Evolutionary conservation across 148 eudicot genomes (phyloP), one percentile per base, ranked within the genome.

Genomic region (Rhododendron henanense): DNA sequence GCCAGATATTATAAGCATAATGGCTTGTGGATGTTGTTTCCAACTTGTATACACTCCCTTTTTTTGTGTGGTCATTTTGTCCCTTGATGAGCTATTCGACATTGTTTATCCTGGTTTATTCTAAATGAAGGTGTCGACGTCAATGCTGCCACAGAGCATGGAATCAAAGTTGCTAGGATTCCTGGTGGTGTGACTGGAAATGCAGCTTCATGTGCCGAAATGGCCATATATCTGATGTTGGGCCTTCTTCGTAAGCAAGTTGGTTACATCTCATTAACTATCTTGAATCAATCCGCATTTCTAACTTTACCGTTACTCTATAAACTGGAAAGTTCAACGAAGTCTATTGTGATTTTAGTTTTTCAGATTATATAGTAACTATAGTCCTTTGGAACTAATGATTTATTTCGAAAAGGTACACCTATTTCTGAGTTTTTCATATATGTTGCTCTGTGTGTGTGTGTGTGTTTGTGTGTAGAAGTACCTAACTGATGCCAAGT

Each of bases 211-310:
- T 97, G 99, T 89, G 99, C 98, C 33, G 99, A 97, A 92, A 94
- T 97, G 99, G 94, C 98, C 83, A 94, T 97, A 69, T 97, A 95
- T 89, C 90, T 97, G 85, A 95, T 92, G 88, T 82, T 97, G 88
- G 98, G 98, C 84, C 99, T 97, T 89, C 93, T 97, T n/a, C 94
- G 94, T 51, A 92, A 92, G 89, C 98, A 97, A 90, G 98, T 94
- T 84, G n/a, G 94, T 89, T 41, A 55, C 51, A 57, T 79, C 48
- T 9, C 16, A 83, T 82, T 33, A 44, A 33, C 39, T 37, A 35
- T 75, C 55, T 85, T 10, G 47, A 80, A 71, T 84, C 19, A 45
- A 67, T 63, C 61, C 83, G 61, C 14, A 82, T 75, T 33, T 81
- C 73, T 81, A 48, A 13, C 37, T 50, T 23, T 73, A 14, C 11